phyloP scores from a whole-genome alignment of 2,329 filamentous ascomycete genomes.

The Monilinia vaccinii-corymbosi region DNA sequence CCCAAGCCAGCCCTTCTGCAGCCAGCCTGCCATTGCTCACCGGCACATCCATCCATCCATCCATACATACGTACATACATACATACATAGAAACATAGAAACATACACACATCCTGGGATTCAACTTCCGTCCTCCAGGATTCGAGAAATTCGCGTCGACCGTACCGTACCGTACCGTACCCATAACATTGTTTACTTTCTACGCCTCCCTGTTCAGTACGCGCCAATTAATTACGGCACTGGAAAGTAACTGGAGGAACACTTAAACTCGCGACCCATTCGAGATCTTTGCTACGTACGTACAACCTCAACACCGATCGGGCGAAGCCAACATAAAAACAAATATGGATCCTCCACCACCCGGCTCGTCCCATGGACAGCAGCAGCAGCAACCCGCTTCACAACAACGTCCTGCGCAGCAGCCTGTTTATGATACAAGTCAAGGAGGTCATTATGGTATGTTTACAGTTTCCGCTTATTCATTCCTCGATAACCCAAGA shows the following conservation, averaged over 20 bases:
- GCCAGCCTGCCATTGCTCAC: neutral
- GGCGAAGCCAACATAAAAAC: slow-evolving; percentile 5
- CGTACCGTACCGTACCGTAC: neutral
- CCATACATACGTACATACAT: too few relatives aligned
- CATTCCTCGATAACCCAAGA: neutral
- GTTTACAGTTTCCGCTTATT: slow-evolving; percentile 20
- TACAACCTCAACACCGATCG: neutral
- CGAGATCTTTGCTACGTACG: neutral
- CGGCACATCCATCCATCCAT: too few relatives aligned
- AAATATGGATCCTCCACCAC: slow-evolving; percentile 47
- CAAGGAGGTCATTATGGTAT: slow-evolving; percentile 73
- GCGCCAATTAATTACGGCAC: neutral
- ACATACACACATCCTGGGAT: neutral
- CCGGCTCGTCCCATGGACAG: slow-evolving; percentile 45
- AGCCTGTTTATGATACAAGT: slow-evolving; percentile 59
- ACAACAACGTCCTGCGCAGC: slow-evolving; percentile 7
- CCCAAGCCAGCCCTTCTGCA: neutral
- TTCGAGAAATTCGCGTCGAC: neutral
- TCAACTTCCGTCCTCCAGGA: neutral
- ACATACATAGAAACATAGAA: too few relatives aligned
- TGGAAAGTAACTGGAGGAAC: neutral
- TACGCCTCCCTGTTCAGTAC: neutral
- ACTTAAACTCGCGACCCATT: neutral
- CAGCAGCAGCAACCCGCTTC: slow-evolving; percentile 40
- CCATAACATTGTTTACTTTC: neutral